These are phyloP conservation scores for Saccharomyces pastorianus DNA, from an alignment of 1,139 yeast species.

Conservation along the genomic window DNA sequence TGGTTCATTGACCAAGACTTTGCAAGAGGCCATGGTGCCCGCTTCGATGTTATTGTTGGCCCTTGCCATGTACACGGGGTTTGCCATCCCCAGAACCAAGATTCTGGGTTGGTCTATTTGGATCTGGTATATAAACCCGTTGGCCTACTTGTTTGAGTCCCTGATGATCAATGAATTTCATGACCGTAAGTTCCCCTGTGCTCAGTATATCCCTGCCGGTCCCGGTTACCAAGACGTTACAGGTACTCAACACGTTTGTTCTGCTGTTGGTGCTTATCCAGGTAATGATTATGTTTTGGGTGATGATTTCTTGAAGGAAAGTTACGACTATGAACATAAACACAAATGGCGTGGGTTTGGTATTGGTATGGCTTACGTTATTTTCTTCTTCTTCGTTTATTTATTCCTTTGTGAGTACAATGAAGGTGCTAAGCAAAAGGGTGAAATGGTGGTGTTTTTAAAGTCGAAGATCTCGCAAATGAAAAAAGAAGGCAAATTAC, in stretches of 20 bases:
- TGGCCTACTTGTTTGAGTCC: constrained; percentile 61
- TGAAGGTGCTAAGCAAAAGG: constrained; percentile 73
- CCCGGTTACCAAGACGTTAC: constrained; percentile 37
- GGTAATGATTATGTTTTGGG: constrained; percentile 54
- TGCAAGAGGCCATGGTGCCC: constrained; percentile 67
- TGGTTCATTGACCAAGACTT: constrained; percentile 54
- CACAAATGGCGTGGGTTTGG: constrained; percentile 87
- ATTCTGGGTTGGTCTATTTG: constrained; percentile 77
- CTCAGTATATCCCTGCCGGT: constrained; percentile 47
- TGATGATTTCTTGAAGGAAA: constrained; percentile 44
- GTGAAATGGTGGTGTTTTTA: constrained; percentile 70
- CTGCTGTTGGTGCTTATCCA: constrained; percentile 53
- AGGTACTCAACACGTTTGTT: constrained; percentile 45
- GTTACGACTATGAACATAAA: constrained; percentile 46
- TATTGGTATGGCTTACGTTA: constrained; percentile 38
- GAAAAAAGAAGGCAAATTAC: constrained; percentile 25
- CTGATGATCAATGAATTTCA: constrained; percentile 49
- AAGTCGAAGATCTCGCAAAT: constrained; percentile 36
- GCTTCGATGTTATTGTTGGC: constrained; percentile 56
- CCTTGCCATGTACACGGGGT: constrained; percentile 64
- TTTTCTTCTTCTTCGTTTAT: constrained; percentile 31
- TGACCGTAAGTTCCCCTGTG: constrained; percentile 37
- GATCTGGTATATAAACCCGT: constrained; percentile 68
- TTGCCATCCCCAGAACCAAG: constrained; percentile 56
- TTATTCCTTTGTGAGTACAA: constrained; percentile 54